phyloP scores from a whole-genome alignment of 2,329 filamentous ascomycete species.

The Plenodomus biglobosus region DNA sequence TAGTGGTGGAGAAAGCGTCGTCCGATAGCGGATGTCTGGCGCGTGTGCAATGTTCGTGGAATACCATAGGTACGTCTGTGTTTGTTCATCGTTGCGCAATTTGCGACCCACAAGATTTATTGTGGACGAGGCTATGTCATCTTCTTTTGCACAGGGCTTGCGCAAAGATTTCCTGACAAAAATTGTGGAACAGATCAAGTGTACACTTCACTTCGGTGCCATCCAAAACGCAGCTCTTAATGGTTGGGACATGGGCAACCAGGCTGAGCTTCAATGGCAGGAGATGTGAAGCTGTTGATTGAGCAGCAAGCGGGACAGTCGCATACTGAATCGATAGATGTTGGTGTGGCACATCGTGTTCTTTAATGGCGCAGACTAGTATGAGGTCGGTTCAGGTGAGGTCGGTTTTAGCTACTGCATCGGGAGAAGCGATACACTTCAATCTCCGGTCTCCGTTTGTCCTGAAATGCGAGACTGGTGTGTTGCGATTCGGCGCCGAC shows the following conservation, averaged over 20 bases:
- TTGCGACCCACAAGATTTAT: not conserved
- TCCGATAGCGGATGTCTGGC: not conserved
- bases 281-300: too few relatives aligned
- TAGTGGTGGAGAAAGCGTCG: not conserved
- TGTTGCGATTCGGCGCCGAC: constrained; percentile 10
- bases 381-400: constrained; percentile 9
- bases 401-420: constrained; percentile 18
- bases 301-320: too few relatives aligned
- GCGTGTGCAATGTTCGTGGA: not conserved
- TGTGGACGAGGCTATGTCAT: too few relatives aligned
- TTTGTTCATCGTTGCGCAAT: not conserved
- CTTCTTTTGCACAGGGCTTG: too few relatives aligned
- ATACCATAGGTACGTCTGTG: not conserved
- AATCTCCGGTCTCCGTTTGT: not conserved
- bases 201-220: too few relatives aligned
- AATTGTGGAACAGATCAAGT: too few relatives aligned
- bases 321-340: not conserved
- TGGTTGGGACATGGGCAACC: too few relatives aligned
- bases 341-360: not conserved
- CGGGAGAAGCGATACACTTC: constrained; percentile 23
- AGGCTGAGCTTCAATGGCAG: too few relatives aligned
- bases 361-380: not conserved
- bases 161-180: too few relatives aligned
- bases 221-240: too few relatives aligned
- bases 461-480: constrained; percentile 15